Percentiles rank a stretch among this genome's conserved stretches.
phyloP scores from a whole-genome alignment of 306 rosid genomes.

The Fagus sylvatica region DNA sequence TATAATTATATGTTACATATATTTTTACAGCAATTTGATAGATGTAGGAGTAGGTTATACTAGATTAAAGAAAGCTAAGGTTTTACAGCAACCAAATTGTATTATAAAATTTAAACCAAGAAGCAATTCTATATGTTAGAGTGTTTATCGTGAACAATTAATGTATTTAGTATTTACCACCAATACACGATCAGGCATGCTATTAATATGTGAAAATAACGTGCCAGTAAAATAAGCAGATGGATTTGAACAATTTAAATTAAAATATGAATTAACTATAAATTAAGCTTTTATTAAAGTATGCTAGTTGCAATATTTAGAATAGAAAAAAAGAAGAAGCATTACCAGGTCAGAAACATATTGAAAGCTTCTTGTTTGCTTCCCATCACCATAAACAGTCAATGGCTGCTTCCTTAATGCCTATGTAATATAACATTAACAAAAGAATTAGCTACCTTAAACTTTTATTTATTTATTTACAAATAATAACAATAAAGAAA shows the following conservation, averaged over 20 bases:
- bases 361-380: conserved; percentile 96
- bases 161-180: no score
- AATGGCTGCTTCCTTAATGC: conserved; percentile 90
- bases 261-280: no score
- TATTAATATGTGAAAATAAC: no score
- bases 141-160: not conserved
- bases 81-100: not conserved
- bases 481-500: no score
- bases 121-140: not conserved
- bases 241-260: no score
- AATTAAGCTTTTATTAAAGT: no score
- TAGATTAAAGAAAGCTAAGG: not conserved
- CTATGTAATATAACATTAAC: conserved; percentile 25
- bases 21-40: no score
- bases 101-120: not conserved
- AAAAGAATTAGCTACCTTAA: not conserved
- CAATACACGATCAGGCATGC: no score
- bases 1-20: no score
- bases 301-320: not conserved
- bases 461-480: not conserved
- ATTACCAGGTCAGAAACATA: conserved; percentile 91
- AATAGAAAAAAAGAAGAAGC: not conserved
- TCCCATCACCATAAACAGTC: conserved; percentile 97
- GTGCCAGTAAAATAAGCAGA: no score
- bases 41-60: no score